Evolutionary conservation across 2,329 filamentous ascomycete species (phyloP).

Genomic region (Coleophoma crateriformis): DNA sequence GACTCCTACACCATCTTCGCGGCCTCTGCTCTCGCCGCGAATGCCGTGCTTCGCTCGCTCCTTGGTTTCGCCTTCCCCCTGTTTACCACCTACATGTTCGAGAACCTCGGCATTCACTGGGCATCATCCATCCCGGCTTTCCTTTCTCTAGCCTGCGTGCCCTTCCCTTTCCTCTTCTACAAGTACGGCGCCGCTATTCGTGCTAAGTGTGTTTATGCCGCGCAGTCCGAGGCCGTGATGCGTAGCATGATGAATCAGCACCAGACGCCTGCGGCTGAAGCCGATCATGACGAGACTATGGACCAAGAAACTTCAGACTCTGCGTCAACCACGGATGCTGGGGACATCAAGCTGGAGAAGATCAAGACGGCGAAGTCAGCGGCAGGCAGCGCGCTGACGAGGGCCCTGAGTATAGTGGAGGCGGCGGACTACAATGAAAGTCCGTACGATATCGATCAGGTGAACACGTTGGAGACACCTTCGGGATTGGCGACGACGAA

Average conservation of each 20-base stretch:
- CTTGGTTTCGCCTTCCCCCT: slow-evolving; percentile 70
- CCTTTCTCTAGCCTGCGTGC: slow-evolving; percentile 63
- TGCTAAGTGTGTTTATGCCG: slow-evolving; percentile 59
- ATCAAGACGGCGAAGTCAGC: too few species aligned
- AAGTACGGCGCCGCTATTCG: slow-evolving; percentile 62
- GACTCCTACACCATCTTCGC: slow-evolving; percentile 68
- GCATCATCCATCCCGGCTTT: slow-evolving; percentile 69
- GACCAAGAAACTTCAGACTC: too few species aligned
- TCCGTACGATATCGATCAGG: too few species aligned
- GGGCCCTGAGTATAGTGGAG: too few species aligned
- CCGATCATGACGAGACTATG: too few species aligned
- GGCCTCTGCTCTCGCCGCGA: slow-evolving; percentile 68
- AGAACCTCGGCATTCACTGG: slow-evolving; percentile 66
- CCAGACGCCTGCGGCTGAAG: too few species aligned
- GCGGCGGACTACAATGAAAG: too few species aligned
- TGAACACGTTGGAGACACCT: too few species aligned
- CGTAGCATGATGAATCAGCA: not conserved
- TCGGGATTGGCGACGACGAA: too few species aligned
- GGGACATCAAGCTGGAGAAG: too few species aligned
- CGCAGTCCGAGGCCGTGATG: slow-evolving; percentile 46
- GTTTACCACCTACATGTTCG: slow-evolving; percentile 50
- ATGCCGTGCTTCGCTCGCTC: slow-evolving; percentile 63
- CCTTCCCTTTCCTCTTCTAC: slow-evolving; percentile 72
- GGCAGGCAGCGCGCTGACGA: too few species aligned
- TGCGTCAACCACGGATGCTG: too few species aligned